Conservation (phyloP, 1,284 basidiomycete species). For the Takashimella tepidaria region DNA sequence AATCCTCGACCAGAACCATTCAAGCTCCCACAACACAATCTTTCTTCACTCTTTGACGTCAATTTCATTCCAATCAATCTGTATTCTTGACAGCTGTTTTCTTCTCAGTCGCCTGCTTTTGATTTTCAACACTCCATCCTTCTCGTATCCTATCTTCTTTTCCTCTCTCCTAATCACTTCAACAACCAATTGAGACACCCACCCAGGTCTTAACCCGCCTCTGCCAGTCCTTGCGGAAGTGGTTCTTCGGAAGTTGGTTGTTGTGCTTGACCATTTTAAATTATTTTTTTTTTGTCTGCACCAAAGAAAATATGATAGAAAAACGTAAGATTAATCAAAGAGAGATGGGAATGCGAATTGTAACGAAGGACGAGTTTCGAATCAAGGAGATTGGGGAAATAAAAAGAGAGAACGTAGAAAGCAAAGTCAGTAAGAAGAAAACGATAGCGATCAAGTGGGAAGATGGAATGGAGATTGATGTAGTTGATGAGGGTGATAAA, state of each 20-base stretch:
- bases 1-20: neutral
- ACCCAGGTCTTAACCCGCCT: slow-evolving; percentile 45
- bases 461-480: neutral
- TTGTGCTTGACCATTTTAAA: slow-evolving; percentile 30
- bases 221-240: slow-evolving; percentile 97
- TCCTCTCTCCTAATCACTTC: neutral
- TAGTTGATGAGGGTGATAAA: neutral
- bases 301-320: too few relatives aligned
- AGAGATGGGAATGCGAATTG: neutral
- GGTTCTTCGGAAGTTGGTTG: slow-evolving; percentile 79
- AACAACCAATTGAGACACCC: slow-evolving; percentile 10
- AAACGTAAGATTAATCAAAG: too few relatives aligned
- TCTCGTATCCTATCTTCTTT: neutral
- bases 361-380: neutral
- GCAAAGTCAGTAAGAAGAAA: neutral
- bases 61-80: neutral
- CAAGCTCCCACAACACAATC: neutral
- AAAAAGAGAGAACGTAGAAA: neutral
- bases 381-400: slow-evolving; percentile 1
- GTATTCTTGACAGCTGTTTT: neutral
- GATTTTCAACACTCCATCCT: neutral
- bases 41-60: too few relatives aligned
- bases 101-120: neutral
- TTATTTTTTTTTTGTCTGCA: slow-evolving; percentile 6
- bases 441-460: neutral